Evolutionary conservation across 768 basidiomycete genomes (phyloP).

Genomic region (Hortiboletus campestris): DNA sequence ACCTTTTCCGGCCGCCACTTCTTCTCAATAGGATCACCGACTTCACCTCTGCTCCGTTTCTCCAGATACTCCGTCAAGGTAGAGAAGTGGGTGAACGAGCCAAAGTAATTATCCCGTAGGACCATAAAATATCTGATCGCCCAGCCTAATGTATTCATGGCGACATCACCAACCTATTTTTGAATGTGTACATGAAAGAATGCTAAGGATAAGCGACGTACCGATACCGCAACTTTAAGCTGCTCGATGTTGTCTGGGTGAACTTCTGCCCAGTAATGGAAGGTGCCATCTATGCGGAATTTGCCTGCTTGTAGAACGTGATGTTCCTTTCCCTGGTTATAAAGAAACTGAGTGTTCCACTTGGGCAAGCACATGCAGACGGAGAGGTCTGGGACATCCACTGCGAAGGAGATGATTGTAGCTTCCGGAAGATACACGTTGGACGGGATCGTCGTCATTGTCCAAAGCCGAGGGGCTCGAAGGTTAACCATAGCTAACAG

Average conservation of each 20-base stretch:
- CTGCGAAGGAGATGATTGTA: conserved; percentile 61
- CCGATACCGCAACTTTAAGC: conserved; percentile 64
- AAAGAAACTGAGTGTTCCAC: conserved; percentile 85
- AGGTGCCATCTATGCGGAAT: conserved; percentile 64
- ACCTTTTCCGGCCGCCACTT: conserved; percentile 84
- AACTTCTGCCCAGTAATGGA: conserved; percentile 68
- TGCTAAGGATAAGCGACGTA: conserved; percentile 24
- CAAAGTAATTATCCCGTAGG: conserved; percentile 91
- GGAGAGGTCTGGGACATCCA: conserved; percentile 57
- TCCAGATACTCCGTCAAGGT: conserved; percentile 84
- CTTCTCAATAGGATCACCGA: conserved; percentile 78
- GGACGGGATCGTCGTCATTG: conserved; percentile 57
- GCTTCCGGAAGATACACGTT: conserved; percentile 71
- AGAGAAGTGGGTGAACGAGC: conserved; percentile 89
- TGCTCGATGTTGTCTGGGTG: conserved; percentile 75
- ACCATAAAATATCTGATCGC: conserved; percentile 85
- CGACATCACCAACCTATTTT: conserved; percentile 47
- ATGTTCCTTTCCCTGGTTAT: conserved; percentile 56
- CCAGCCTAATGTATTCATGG: conserved; percentile 82
- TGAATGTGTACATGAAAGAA: neutral
- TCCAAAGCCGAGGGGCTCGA: conserved; percentile 55
- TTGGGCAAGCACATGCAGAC: conserved; percentile 71
- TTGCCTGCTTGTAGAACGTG: conserved; percentile 59
- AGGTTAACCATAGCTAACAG: conserved; percentile 68
- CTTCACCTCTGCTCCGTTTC: conserved; percentile 53